Evolutionary conservation across 2,329 filamentous ascomycete genomes (phyloP), one percentile per base, ranked within the genome.

Genomic region (Polychaeton citri): DNA sequence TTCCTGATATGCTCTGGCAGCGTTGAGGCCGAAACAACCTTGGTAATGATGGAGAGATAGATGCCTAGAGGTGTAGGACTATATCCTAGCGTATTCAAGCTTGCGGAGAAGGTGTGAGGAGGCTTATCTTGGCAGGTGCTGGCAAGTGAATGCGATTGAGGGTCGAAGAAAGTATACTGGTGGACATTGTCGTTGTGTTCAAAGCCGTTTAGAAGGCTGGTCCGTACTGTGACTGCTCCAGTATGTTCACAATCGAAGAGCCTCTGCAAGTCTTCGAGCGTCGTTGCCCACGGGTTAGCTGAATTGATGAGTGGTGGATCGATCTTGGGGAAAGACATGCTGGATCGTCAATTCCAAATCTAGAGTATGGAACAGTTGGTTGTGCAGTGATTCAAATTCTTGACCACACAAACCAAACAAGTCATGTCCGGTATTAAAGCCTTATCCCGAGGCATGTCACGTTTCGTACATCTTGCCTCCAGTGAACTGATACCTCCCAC

Each of bases 181-280:
- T 87, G 79, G 1, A 68, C 54, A 0, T 51, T 45, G 2, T 68
- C 55, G 44, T 81, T 62, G 51, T 86, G 77, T 1, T 63, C 51
- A 52, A 85, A 87, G 28, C 77, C 78, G 6, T 62, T 43, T 12
- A 81, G 55, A 5, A 83, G 66, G 2, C 74, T 74, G 1, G 82
- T 88, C 9, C 82, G 69, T 2, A 76, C 82, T 1, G 82, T 87
- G 20, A 87, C 72, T 10, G 80, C 81, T 40, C 82, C 82, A 0
- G 77, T 85, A 36, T 71, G 61, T 0, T 70, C 63, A 34, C 66
- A 76, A 19, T 62, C 53, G 50, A 81, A 81, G 5, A 87, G 70
- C 2, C 59, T 58, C 26, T 62, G 54, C 3, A 87, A 68, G 43
- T 86, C 72, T 4, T 69, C 63, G 4, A 69, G 55, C 2, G 70